Evolutionary conservation across 1,284 basidiomycete species (phyloP).

Genomic region (Heterobasidion annosum): DNA sequence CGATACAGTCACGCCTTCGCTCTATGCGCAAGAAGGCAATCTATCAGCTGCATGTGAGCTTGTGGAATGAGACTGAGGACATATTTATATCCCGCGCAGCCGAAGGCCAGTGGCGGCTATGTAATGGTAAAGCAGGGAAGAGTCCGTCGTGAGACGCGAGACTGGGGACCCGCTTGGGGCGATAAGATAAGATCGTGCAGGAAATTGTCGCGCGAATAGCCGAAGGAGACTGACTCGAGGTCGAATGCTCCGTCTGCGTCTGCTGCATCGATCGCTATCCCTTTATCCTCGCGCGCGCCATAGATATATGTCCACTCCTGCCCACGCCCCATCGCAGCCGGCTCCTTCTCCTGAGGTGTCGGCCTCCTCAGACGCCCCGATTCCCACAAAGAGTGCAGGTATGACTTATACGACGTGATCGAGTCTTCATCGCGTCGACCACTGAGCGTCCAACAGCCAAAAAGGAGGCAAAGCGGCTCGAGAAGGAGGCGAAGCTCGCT

Average conservation of each 20-base stretch:
- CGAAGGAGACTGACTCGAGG: no score
- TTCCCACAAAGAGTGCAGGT: constrained; percentile 22
- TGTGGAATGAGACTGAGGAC: no score
- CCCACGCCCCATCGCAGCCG: background rate
- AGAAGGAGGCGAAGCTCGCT: constrained; percentile 73
- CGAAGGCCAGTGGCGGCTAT: no score
- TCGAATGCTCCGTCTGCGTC: background rate
- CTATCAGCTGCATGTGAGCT: no score
- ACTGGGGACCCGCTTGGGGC: no score
- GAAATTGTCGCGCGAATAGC: no score
- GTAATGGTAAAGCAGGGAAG: no score
- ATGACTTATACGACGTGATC: constrained; percentile 2
- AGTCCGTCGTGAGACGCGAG: no score
- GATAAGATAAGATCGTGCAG: no score
- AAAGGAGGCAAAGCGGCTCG: constrained; percentile 66
- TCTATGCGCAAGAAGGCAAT: no score
- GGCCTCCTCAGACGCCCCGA: constrained; percentile 8
- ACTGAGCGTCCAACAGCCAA: constrained; percentile 25
- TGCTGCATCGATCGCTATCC: background rate
- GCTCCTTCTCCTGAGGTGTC: constrained; percentile 9
- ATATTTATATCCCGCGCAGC: no score
- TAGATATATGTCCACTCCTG: background rate
- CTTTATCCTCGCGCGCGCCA: background rate
- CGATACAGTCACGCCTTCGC: no score
- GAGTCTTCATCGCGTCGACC: background rate